Evolutionary conservation across 1,284 basidiomycete species (phyloP).

Genomic region (Sanguinoderma infundibulare): DNA sequence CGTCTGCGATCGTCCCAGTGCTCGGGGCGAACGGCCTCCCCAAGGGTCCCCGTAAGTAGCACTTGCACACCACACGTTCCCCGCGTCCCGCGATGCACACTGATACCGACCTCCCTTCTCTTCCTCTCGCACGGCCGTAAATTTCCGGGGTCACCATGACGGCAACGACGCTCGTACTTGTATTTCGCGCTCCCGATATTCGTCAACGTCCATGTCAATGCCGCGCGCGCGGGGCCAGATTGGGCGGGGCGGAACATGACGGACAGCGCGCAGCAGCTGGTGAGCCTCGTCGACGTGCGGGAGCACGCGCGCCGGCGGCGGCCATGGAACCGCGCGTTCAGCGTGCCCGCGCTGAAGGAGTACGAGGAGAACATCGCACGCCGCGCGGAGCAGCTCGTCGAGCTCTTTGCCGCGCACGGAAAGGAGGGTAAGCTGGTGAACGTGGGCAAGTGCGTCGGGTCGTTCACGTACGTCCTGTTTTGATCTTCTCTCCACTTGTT

Average conservation of each 20-base stretch:
- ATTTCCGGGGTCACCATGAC: background rate
- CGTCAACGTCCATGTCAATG: too few relatives aligned
- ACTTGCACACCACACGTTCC: background rate
- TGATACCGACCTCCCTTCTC: background rate
- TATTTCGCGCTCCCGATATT: too few relatives aligned
- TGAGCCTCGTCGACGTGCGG: constrained; percentile 37
- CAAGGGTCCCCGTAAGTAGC: constrained; percentile 42
- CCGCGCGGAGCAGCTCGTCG: constrained; percentile 40
- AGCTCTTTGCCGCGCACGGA: constrained; percentile 30
- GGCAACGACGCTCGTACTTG: background rate
- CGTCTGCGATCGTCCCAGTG: constrained; percentile 33
- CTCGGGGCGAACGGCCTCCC: constrained; percentile 41
- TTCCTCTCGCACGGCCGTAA: background rate
- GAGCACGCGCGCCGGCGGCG: constrained; percentile 44
- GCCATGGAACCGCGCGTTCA: constrained; percentile 48
- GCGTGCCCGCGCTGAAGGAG: constrained; percentile 40
- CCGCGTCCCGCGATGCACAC: background rate
- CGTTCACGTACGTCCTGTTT: constrained; percentile 36
- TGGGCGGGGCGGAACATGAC: constrained; percentile 21
- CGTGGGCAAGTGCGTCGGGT: constrained; percentile 40
- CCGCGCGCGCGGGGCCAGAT: background rate
- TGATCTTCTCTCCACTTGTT: background rate
- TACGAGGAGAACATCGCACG: constrained; percentile 41
- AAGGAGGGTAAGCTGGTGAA: constrained; percentile 26
- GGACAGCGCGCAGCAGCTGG: constrained; percentile 26